Evolutionary conservation across 1,139 yeast genomes (phyloP).

Genomic region (Kodamaea ohmeri): DNA sequence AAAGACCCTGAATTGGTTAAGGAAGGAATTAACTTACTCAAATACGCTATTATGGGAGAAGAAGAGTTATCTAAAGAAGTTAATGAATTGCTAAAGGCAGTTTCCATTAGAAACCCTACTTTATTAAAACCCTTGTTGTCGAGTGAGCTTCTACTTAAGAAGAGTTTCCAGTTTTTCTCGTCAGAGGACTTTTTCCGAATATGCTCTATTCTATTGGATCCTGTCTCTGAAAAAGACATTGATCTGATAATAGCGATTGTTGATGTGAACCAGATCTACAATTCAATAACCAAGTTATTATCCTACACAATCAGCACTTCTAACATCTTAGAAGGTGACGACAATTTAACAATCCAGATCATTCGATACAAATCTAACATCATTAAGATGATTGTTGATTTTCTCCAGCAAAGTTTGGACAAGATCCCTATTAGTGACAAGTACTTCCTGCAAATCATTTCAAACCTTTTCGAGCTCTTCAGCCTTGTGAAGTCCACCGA

Average conservation of each 20-base stretch:
- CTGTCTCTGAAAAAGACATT: slow-evolving; percentile 24
- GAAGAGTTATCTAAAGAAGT: slow-evolving; percentile 33
- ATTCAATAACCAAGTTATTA: slow-evolving; percentile 27
- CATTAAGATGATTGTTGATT: slow-evolving; percentile 28
- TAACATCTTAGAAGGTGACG: slow-evolving; percentile 30
- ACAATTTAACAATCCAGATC: slow-evolving; percentile 35
- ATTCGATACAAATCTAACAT: slow-evolving; percentile 33
- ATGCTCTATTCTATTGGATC: slow-evolving; percentile 28
- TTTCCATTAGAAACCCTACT: slow-evolving; percentile 31
- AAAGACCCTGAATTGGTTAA: slow-evolving; percentile 24
- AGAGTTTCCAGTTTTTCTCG: slow-evolving; percentile 25
- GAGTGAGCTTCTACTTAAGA: slow-evolving; percentile 26
- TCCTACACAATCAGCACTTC: slow-evolving; percentile 33
- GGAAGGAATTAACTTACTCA: slow-evolving; percentile 40
- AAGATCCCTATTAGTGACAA: slow-evolving; percentile 36
- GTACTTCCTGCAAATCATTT: slow-evolving; percentile 27
- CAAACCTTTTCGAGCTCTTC: slow-evolving; percentile 33
- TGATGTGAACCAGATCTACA: slow-evolving; percentile 29
- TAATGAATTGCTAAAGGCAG: slow-evolving; percentile 20
- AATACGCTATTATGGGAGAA: slow-evolving; percentile 38
- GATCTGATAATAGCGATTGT: slow-evolving; percentile 25
- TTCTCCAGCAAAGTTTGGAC: slow-evolving; percentile 27
- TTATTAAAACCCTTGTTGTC: slow-evolving; percentile 30
- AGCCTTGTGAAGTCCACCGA: slow-evolving; percentile 34
- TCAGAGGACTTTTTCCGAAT: slow-evolving; percentile 37